Evolutionary conservation across 1,139 yeast genomes (phyloP).

Genomic region (Taphrina deformans): DNA sequence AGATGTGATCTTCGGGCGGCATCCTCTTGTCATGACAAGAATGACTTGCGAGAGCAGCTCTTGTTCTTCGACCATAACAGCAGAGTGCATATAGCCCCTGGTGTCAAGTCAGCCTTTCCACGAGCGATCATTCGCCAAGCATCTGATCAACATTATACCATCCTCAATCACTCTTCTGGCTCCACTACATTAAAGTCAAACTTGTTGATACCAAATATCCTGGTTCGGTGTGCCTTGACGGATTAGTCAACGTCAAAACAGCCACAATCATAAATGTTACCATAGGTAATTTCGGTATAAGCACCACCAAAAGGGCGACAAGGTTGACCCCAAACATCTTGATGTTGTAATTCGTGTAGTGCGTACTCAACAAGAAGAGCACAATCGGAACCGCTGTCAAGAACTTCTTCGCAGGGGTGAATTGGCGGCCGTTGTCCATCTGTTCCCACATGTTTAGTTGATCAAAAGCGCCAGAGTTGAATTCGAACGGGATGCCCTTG

Average conservation of each 20-base stretch:
- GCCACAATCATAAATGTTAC: constrained; percentile 34
- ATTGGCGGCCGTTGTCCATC: constrained; percentile 93
- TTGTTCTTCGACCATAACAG: too few species aligned
- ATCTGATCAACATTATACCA: too few species aligned
- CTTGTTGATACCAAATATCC: constrained; percentile 37
- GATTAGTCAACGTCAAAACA: not conserved
- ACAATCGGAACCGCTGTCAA: constrained; percentile 86
- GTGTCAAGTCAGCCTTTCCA: too few species aligned
- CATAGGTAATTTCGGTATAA: constrained; percentile 81
- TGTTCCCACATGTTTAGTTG: constrained; percentile 99
- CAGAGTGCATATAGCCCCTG: too few species aligned
- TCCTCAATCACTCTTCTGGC: not conserved
- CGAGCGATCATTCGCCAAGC: too few species aligned
- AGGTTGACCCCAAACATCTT: constrained; percentile 77
- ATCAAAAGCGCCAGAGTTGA: constrained; percentile 94
- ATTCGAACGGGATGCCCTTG: constrained; percentile 95
- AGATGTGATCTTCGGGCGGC: too few species aligned
- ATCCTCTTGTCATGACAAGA: too few species aligned
- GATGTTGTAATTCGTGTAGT: constrained; percentile 82
- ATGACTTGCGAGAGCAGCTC: too few species aligned
- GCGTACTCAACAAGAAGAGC: constrained; percentile 82
- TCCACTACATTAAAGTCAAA: constrained; percentile 35
- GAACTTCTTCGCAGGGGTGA: constrained; percentile 94
- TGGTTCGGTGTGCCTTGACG: constrained; percentile 35
- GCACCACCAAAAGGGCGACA: constrained; percentile 74